These are phyloP conservation scores for Podospora pseudopauciseta DNA, from an alignment of 495 filamentous ascomycete species.

Conservation along the genomic window DNA sequence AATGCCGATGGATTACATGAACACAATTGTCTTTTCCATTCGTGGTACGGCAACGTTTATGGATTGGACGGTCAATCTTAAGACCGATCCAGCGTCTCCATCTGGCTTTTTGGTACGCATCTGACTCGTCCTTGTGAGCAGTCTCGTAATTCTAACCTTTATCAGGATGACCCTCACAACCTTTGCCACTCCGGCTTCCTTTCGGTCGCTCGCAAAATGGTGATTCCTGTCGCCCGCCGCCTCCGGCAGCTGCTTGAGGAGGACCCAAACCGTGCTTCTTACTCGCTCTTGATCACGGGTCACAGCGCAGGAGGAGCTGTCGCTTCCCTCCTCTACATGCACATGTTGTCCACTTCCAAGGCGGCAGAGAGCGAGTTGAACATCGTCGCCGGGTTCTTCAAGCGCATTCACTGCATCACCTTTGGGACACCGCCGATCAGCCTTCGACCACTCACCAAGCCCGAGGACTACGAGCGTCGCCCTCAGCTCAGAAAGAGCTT, in stretches of 20 bases:
- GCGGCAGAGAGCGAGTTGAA: conserved; percentile 61
- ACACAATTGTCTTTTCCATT: conserved; percentile 76
- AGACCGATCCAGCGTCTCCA: conserved; percentile 59
- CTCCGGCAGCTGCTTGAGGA: conserved; percentile 65
- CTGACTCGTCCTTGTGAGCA: neutral
- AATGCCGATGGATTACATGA: conserved; percentile 67
- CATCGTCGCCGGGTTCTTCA: conserved; percentile 63
- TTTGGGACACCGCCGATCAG: conserved; percentile 78
- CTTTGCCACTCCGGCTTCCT: conserved; percentile 76
- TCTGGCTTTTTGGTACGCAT: conserved; percentile 57
- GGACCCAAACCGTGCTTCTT: conserved; percentile 60
- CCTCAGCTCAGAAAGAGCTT: conserved; percentile 55
- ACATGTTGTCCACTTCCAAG: conserved; percentile 62
- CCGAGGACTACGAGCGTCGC: conserved; percentile 31
- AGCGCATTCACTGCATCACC: conserved; percentile 73
- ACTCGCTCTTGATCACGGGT: conserved; percentile 75
- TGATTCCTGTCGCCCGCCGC: conserved; percentile 63
- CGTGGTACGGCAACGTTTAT: conserved; percentile 73
- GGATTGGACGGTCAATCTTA: conserved; percentile 81
- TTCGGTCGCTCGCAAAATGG: conserved; percentile 68
- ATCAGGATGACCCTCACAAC: conserved; percentile 67
- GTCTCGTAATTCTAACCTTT: conserved; percentile 12
- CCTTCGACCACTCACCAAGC: conserved; percentile 61
- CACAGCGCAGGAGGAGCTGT: conserved; percentile 83
- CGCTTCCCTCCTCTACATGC: conserved; percentile 69